These are phyloP conservation scores for Elaeis oleifera DNA, from an alignment of 202 grass and related monocot genomes.

Conservation along the genomic window DNA sequence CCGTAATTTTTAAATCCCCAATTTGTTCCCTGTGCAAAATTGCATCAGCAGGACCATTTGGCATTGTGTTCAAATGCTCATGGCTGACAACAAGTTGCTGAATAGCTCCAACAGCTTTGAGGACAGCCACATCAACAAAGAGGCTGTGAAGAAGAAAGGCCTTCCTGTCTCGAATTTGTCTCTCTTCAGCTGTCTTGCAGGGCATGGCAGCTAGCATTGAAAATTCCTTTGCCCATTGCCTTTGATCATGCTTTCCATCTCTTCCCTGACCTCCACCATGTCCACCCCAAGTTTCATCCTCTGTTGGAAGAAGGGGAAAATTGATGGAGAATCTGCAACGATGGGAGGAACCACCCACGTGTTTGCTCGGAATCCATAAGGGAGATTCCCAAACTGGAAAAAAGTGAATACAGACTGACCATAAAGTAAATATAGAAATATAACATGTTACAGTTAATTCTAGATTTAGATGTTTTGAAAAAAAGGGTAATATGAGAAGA, in stretches of 20 bases:
- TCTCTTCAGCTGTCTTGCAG: slow-evolving; percentile 90
- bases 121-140: slow-evolving; percentile 85
- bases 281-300: slow-evolving; percentile 89
- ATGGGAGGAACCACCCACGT: slow-evolving; percentile 84
- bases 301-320: slow-evolving; percentile 75
- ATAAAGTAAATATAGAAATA: slow-evolving; percentile 4
- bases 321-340: slow-evolving; percentile 56
- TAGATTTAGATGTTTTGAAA: no score
- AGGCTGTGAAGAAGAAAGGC: slow-evolving; percentile 96
- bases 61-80: slow-evolving; percentile 29
- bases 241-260: slow-evolving; percentile 59
- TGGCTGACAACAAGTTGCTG: slow-evolving; percentile 37
- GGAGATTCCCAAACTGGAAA: slow-evolving; percentile 95
- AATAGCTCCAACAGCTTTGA: slow-evolving; percentile 78
- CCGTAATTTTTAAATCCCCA: slow-evolving; percentile 75
- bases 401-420: slow-evolving; percentile 9
- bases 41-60: slow-evolving; percentile 33
- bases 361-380: slow-evolving; percentile 96
- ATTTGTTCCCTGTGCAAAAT: slow-evolving; percentile 48
- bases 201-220: slow-evolving; percentile 81
- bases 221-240: slow-evolving; percentile 85
- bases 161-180: slow-evolving; percentile 77
- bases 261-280: slow-evolving; percentile 78
- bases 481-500: no score
- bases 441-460: no score